Base-by-base conservation (phyloP, 2,329 filamentous ascomycete genomes). In the Camillea tinctor region DNA sequence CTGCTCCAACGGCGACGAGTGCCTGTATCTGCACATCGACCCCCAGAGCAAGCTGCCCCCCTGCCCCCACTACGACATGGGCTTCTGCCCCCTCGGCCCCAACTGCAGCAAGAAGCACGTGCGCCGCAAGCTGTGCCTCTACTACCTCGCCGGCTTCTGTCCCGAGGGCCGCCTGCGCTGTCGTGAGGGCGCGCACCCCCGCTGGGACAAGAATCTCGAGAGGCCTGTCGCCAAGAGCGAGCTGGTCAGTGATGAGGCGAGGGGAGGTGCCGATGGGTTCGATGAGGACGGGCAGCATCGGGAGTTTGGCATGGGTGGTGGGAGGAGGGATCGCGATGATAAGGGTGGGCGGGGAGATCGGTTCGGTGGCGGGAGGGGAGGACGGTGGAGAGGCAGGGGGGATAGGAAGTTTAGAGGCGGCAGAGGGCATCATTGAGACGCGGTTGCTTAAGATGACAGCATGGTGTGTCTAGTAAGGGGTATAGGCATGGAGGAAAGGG, bases 1-100 rank as follows among this genome's bases (percentile, higher is more conserved):
- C 75, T 99, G 95, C 79, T 92, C 91, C 64, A 97, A 97, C 77
- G 95, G 94, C 67, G 94, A 98, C 76, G 95, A 99, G 78, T 99
- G 95, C 72, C 81, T 96, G 4, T 97, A 96, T 75, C 87, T 96
- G 52, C 92, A 97, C 77, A 90, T 96, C 69, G 92, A 95, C 70
- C 90, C 93, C 54, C 84, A 92, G 73, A 88, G 89, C 62, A 88
- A 92, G 71, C 80, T 92, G 68, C 91, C 88, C 23, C 88, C 91
- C 1, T 96, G 93, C 70, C 91, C 92, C 65, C 91, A 96, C 77
- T 99, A 97, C 80, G 93, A 97, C 63, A 88, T 90, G 68, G 95
- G 95, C 1, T 98, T 98, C 80, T 99, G 95, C 71, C 92, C 92
- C 19, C 83, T 98, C 9, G 95, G 95, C 0, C 93, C 93, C 1